Base-by-base conservation (phyloP, 139 green algal species). In the Picochlorum sp. region DNA sequence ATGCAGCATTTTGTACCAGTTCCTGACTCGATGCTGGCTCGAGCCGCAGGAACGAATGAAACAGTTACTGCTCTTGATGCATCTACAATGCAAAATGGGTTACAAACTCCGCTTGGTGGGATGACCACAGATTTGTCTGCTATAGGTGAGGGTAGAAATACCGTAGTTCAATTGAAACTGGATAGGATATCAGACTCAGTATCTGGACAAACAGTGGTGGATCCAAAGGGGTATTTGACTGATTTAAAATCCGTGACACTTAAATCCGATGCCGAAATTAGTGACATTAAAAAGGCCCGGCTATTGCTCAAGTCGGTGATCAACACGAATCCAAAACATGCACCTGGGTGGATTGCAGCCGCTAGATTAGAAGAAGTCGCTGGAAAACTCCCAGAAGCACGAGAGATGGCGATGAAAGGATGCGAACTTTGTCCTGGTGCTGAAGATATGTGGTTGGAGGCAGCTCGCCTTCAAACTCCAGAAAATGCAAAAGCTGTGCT, bases 391-490 rank as follows among this genome's bases (percentile, higher is more conserved):
- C 49, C 53, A 22, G 71, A 84, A 37, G 76, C 74, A 18, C 59
- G 79, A 20, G 65, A 74, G 50, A 63, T 85, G 50, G 54, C 76
- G 8, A 75, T 83, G 59, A 83, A 91, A 70, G 92, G 90, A 7
- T 96, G 85, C 63, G 90, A 97, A 64, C 64, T 81, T 61, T 98
- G 93, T 69, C 89, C 93, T 30, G 81, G 74, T 63, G 90, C 64
- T 61, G 93, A 98, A 54, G 93, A 99, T 63, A 87, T 98, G 20
- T 99, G 93, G 93, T 78, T 99, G 64, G 92, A 99, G 76, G 82
- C 87, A 14, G 81, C 84, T 3, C 79, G 93, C 10, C 70, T 99
- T 72, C 80, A 94, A 58, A 74, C 65, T 8, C 64, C 73, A 14
- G 77, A 85, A 33, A 81, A 82, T 51, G 84, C 81, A 39, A 93